Evolutionary conservation across 208 protist species (phyloP).

Genomic region (Leishmania braziliensis): DNA sequence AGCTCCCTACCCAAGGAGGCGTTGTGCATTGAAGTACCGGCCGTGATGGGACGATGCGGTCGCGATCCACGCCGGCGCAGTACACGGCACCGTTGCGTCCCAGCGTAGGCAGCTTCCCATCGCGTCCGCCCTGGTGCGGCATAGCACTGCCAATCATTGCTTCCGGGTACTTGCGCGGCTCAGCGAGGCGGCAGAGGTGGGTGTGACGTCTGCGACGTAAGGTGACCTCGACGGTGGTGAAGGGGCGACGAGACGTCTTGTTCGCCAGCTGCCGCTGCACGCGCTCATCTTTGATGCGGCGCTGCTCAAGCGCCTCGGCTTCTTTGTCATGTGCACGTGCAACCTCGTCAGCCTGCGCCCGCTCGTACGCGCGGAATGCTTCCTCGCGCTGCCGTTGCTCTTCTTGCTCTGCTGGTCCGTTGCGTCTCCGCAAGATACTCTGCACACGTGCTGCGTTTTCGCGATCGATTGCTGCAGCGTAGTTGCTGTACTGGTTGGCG

Average conservation of each 20-base stretch:
- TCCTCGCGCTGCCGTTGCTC: slow-evolving; percentile 34
- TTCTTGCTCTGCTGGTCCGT: slow-evolving; percentile 22
- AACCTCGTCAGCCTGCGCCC: slow-evolving; percentile 26
- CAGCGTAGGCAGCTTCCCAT: slow-evolving; percentile 38
- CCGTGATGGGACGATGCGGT: slow-evolving; percentile 71
- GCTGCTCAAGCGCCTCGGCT: slow-evolving; percentile 29
- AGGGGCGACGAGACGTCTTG: slow-evolving; percentile 3
- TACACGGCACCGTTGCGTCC: slow-evolving; percentile 63
- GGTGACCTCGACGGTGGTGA: slow-evolving; percentile 21
- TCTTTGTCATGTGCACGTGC: slow-evolving; percentile 22
- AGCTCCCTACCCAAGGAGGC: slow-evolving; percentile 73
- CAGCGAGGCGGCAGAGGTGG: slow-evolving; percentile 49
- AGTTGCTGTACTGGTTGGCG: slow-evolving; percentile 59
- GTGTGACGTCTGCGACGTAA: slow-evolving; percentile 21
- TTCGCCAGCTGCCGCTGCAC: slow-evolving; percentile 17
- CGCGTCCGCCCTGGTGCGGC: slow-evolving; percentile 38
- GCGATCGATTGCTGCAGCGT: slow-evolving; percentile 53
- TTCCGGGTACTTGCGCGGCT: slow-evolving; percentile 37
- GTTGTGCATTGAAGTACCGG: slow-evolving; percentile 30
- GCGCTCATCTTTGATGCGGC: slow-evolving; percentile 30
- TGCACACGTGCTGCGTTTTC: slow-evolving; percentile 67
- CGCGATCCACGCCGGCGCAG: slow-evolving; percentile 78
- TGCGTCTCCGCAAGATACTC: slow-evolving; percentile 37
- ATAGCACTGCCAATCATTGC: slow-evolving; percentile 48
- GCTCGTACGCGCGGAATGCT: slow-evolving; percentile 33